Evolutionary conservation across 1,284 basidiomycete genomes (phyloP).

Genomic region (Cryptococcus sp.): DNA sequence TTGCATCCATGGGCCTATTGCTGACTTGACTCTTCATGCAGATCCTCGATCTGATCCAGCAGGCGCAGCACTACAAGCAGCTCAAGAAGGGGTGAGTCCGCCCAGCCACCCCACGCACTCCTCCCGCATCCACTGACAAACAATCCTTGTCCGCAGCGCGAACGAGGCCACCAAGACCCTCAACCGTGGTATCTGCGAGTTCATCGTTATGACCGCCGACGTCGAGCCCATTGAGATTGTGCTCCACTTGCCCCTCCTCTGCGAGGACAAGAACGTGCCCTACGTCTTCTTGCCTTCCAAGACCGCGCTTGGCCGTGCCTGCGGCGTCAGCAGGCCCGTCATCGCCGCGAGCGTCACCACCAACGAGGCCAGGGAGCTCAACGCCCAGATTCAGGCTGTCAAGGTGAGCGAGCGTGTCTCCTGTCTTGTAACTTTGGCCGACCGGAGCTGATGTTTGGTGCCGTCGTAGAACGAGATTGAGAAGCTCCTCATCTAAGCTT

Average conservation of each 20-base stretch:
- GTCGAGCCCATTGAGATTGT: slow-evolving; percentile 98
- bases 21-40: slow-evolving; percentile 42
- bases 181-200: slow-evolving; percentile 97
- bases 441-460: slow-evolving; percentile 1
- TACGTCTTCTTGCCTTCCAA: slow-evolving; percentile 85
- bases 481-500: slow-evolving; percentile 60
- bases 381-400: slow-evolving; percentile 83
- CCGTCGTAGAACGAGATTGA: slow-evolving; percentile 58
- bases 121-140: neutral
- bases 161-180: slow-evolving; percentile 82
- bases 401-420: slow-evolving; percentile 55
- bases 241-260: slow-evolving; percentile 92
- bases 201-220: slow-evolving; percentile 96
- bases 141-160: slow-evolving; percentile 26
- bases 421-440: neutral
- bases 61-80: slow-evolving; percentile 90
- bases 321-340: slow-evolving; percentile 92
- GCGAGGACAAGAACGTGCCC: slow-evolving; percentile 99
- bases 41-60: slow-evolving; percentile 87
- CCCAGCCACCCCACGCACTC: slow-evolving; percentile 42
- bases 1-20: neutral
- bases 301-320: slow-evolving; percentile 84
- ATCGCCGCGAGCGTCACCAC: slow-evolving; percentile 94
- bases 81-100: slow-evolving; percentile 78
- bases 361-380: slow-evolving; percentile 89